phyloP scores from a whole-genome alignment of 2,329 filamentous ascomycete genomes.

The Fusarium sp. region DNA sequence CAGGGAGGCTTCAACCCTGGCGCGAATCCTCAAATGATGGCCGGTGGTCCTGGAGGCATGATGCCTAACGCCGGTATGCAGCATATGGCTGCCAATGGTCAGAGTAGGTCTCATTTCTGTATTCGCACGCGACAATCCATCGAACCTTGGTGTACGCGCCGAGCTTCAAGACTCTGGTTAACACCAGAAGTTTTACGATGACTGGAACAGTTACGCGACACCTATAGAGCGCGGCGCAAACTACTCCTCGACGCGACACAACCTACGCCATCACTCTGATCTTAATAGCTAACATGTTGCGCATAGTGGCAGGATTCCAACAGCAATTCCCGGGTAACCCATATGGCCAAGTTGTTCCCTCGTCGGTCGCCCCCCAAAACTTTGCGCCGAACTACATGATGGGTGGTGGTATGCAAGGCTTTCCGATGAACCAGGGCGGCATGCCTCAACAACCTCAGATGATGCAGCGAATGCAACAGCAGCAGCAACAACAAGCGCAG shows the following conservation, averaged over 20 bases:
- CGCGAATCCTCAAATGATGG: constrained; percentile 67
- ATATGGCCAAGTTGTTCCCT: constrained; percentile 65
- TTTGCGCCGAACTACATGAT: constrained; percentile 64
- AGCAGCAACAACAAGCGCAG: constrained; percentile 48
- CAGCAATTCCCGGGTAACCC: constrained; percentile 68
- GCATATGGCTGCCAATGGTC: constrained; percentile 68
- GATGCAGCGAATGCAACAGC: constrained; percentile 42
- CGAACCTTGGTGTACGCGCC: constrained; percentile 9
- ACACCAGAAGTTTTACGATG: background rate
- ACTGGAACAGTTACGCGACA: background rate
- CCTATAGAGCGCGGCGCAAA: constrained; percentile 29
- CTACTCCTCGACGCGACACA: constrained; percentile 26
- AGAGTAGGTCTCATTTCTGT: constrained; percentile 61
- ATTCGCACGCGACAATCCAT: constrained; percentile 36
- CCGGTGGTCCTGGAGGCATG: constrained; percentile 66
- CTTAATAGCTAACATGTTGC: constrained; percentile 28
- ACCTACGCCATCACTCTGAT: background rate
- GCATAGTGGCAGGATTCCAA: constrained; percentile 66
- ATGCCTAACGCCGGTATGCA: constrained; percentile 71
- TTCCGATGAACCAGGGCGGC: constrained; percentile 64
- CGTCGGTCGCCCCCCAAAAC: constrained; percentile 62
- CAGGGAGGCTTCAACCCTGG: constrained; percentile 63
- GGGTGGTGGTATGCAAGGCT: constrained; percentile 63
- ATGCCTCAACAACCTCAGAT: constrained; percentile 59
- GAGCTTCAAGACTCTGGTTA: background rate